Conservation (phyloP, 257 asterid species). For the Paraleonurus japonicus region DNA sequence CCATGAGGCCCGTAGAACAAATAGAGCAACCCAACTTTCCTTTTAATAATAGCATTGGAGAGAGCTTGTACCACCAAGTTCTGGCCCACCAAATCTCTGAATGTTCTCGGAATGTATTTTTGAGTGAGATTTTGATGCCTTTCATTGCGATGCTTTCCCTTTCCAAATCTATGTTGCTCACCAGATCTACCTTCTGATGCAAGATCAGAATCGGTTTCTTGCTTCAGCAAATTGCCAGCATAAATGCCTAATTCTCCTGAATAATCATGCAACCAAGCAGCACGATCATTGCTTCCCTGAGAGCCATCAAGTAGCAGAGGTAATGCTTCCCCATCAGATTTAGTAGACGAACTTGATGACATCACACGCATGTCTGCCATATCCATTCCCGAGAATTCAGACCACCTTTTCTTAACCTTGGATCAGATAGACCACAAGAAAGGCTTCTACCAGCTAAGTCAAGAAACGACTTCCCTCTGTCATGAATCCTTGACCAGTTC, state of each 20-base stretch:
- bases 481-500: slow-evolving; percentile 93
- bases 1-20: slow-evolving; percentile 95
- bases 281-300: slow-evolving; percentile 58
- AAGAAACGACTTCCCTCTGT: slow-evolving; percentile 81
- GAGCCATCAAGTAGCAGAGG: slow-evolving; percentile 81
- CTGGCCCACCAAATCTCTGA: slow-evolving; percentile 89
- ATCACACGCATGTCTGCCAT: slow-evolving; percentile 47
- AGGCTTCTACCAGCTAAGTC: slow-evolving; percentile 92
- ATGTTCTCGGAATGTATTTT: slow-evolving; percentile 81
- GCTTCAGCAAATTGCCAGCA: slow-evolving; percentile 77
- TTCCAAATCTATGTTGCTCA: slow-evolving; percentile 38
- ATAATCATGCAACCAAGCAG: slow-evolving; percentile 73
- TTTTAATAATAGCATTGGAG: slow-evolving; percentile 65
- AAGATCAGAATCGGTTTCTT: slow-evolving; percentile 68
- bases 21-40: slow-evolving; percentile 79
- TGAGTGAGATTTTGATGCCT: slow-evolving; percentile 90
- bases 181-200: slow-evolving; percentile 80
- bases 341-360: slow-evolving; percentile 72
- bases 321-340: slow-evolving; percentile 71
- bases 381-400: slow-evolving; percentile 23
- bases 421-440: slow-evolving; percentile 86
- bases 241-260: slow-evolving; percentile 86
- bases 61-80: slow-evolving; percentile 86
- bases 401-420: slow-evolving; percentile 54
- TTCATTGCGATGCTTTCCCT: slow-evolving; percentile 39